phyloP scores from a whole-genome alignment of 1,139 yeast species.

The Candida neerlandica region DNA sequence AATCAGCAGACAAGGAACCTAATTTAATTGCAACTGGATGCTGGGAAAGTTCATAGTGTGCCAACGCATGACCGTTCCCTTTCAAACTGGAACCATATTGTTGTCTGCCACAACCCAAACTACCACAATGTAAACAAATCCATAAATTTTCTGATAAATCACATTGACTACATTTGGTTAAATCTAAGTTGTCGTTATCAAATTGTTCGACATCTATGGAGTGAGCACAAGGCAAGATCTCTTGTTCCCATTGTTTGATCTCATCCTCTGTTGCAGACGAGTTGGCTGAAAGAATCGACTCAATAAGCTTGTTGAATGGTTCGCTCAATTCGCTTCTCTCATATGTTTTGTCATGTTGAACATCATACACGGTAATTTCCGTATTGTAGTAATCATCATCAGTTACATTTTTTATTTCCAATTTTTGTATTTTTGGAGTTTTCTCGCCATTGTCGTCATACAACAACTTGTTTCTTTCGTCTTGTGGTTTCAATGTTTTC shows the following conservation, averaged over 20 bases:
- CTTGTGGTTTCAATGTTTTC: slow-evolving; percentile 45
- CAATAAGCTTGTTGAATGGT: slow-evolving; percentile 34
- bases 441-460: slow-evolving; percentile 33
- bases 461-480: slow-evolving; percentile 23
- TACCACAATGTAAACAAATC: slow-evolving; percentile 91
- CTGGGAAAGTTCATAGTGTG: slow-evolving; percentile 56
- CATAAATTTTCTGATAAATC: slow-evolving; percentile 71
- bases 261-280: slow-evolving; percentile 72
- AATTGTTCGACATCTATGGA: slow-evolving; percentile 54
- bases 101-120: slow-evolving; percentile 86
- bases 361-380: slow-evolving; percentile 46
- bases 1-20: slow-evolving; percentile 78
- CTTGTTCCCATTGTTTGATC: slow-evolving; percentile 90
- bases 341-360: slow-evolving; percentile 25
- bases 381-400: slow-evolving; percentile 73
- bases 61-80: slow-evolving; percentile 89
- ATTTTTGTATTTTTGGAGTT: slow-evolving; percentile 62
- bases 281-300: slow-evolving; percentile 59
- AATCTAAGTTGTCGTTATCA: slow-evolving; percentile 24
- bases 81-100: slow-evolving; percentile 87
- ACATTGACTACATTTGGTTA: slow-evolving; percentile 62
- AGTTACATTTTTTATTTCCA: slow-evolving; percentile 69
- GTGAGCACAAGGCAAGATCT: slow-evolving; percentile 78
- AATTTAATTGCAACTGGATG: slow-evolving; percentile 89
- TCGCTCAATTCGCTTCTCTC: slow-evolving; percentile 25